Evolutionary conservation across 2,329 filamentous ascomycete species (phyloP), one percentile per base, ranked within the genome.

Genomic region (Hyphodiscus sp.): DNA sequence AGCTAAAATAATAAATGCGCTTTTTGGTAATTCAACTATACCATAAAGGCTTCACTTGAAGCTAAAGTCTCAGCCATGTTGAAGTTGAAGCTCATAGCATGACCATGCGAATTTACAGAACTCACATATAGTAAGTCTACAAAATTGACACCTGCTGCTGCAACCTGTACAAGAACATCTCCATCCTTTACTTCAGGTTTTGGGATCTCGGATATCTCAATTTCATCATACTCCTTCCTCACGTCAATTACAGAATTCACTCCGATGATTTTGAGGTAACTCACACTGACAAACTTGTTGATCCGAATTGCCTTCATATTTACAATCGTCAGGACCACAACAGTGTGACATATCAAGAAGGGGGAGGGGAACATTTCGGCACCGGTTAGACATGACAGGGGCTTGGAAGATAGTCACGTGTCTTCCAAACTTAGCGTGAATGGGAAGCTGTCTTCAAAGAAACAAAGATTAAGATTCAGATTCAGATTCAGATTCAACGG

Each of bases 81-180:
- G 4, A 26, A 26, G 23, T 26, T 26, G 23, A 26, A 26, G 23
- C 23, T 26, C 23, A 26, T 4, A 8, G 23, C 8, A 26, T 8
- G 8, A 26, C 3, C 8, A 26, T 26, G 8, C 8, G 23, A 26
- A 4, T 3, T 26, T 26, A 26, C 8, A 3, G 8, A 4, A 51
- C 66, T 20, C 57, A 72, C 70, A 63, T 83, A 83, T 46, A 84
- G 73, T 9, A 80, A 74, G 61, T 84, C 81, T 47, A 82, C 79
- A 62, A 81, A 82, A 51, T 82, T 83, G 20, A 82, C 70, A 3
- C 79, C 78, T 51, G 76, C 76, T 54, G 80, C 79, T 1, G 76
- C 76, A 49, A 83, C 74, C 51, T 70, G 70, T 41, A 81, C 66
- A 18, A 79, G 59, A 33, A 74, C 69, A 55, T 74, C 66, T 29